phyloP scores from a whole-genome alignment of 2,329 filamentous ascomycete genomes.

The Arthrobotrys sinensis region DNA sequence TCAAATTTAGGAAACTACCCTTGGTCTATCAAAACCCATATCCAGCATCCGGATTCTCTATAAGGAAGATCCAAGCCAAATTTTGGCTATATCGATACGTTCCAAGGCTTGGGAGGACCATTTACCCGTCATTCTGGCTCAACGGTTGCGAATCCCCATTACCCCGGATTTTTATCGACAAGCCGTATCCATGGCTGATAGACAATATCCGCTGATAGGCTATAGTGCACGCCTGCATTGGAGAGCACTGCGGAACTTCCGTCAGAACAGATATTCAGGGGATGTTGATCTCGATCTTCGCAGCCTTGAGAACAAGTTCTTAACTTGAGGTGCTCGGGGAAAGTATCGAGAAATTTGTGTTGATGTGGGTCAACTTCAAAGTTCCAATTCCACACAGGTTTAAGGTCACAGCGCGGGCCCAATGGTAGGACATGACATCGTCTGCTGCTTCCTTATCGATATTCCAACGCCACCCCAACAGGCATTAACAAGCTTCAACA shows the following conservation, averaged over 20 bases:
- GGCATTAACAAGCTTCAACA: conserved; percentile 33
- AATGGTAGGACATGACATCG: conserved; percentile 15
- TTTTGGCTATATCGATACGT: conserved; percentile 20
- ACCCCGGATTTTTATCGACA: conserved; percentile 25
- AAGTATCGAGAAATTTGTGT: conserved; percentile 17
- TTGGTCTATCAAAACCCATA: not conserved
- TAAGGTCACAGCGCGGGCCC: not conserved
- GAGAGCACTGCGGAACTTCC: conserved; percentile 11
- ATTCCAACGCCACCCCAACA: conserved; percentile 26
- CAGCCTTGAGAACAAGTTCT: not conserved
- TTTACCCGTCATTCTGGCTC: conserved; percentile 25
- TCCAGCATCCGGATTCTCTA: not conserved
- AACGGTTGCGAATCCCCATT: conserved; percentile 15
- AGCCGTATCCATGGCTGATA: conserved; percentile 25
- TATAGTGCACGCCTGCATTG: not conserved
- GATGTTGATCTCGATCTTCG: conserved; percentile 9
- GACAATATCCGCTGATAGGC: conserved; percentile 24
- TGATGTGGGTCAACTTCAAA: conserved; percentile 16
- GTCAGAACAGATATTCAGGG: conserved; percentile 11
- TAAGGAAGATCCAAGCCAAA: conserved; percentile 10
- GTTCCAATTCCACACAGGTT: not conserved
- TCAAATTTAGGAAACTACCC: not conserved
- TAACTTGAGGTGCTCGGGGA: not conserved
- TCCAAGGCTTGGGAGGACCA: conserved; percentile 21
- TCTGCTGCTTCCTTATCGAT: conserved; percentile 31